Conservation (phyloP, 1,284 basidiomycete genomes). For the Moesziomyces parantarcticus region DNA sequence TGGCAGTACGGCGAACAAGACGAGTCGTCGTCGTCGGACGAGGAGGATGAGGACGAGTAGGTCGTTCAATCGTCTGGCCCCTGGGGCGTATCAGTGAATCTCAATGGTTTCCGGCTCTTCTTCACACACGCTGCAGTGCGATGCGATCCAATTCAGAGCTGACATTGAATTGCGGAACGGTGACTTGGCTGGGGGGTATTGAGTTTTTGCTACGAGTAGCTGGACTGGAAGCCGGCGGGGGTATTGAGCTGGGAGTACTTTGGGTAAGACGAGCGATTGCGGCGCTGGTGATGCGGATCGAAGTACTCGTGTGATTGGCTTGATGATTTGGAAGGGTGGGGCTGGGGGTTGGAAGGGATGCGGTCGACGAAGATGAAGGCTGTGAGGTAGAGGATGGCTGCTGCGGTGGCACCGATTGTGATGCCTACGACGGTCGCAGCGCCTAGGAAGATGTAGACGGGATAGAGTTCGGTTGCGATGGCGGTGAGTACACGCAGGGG, state of each 20-base stretch:
- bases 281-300: neutral
- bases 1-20: too few species aligned
- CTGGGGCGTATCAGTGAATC: too few species aligned
- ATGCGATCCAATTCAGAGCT: too few species aligned
- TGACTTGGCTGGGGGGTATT: neutral
- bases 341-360: neutral
- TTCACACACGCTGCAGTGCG: neutral
- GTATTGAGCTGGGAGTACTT: neutral
- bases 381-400: slow-evolving; percentile 25
- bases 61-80: too few species aligned
- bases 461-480: slow-evolving; percentile 33
- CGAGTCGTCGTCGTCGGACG: too few species aligned
- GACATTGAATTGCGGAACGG: too few species aligned
- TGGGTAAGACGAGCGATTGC: neutral
- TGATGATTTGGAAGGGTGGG: neutral
- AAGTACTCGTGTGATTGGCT: neutral
- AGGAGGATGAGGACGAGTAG: neutral
- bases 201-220: neutral
- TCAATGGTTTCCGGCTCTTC: neutral
- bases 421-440: slow-evolving; percentile 33
- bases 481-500: slow-evolving; percentile 5
- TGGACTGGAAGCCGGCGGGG: neutral
- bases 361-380: slow-evolving; percentile 44
- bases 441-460: slow-evolving; percentile 50
- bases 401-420: slow-evolving; percentile 22